Evolutionary conservation across 176 grass and related monocot genomes (phyloP), one percentile per base, ranked within the genome.

Genomic region (Saccharum officinarum): DNA sequence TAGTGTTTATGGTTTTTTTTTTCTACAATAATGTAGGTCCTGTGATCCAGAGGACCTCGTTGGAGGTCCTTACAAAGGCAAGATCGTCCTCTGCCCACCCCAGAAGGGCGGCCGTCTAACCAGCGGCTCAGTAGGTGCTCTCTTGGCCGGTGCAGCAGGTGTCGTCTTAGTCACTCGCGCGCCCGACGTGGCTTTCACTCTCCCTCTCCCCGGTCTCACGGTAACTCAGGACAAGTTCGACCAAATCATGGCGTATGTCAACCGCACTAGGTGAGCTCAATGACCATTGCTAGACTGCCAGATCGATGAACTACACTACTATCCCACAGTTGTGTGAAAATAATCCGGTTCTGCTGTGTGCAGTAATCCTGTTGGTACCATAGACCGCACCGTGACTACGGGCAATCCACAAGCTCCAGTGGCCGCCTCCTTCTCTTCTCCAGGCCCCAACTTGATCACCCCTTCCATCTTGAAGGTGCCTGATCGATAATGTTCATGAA

Each of bases 391-490:
- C 38, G 81, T 87, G 74, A 12, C 23, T 3, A 59, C 74, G 0
- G 65, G 4, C 10, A 50, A 89, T 64, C 33, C 65, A 5, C 54
- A 69, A 25, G 91, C 87, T 62, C 91, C 87, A 2, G 25, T 34
- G 28, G 71, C 70, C 5, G 91, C 76, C 16, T 77, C 84, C 0
- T 89, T 92, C 76, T 89, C 91, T 3, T 92, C 87, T 13, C 81
- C 87, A 68, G 87, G 91, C 3, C 91, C 91, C 41, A 92, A 92
- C 74, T 12, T 81, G 7, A 84, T 92, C 64, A 82, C 70, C 4
- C 71, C 91, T 0, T 45, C 34, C 10, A 89, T 92, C 30, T 81
- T 92, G 55, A 89, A 92, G 91, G 49, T 52, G 49, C 16, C 15
- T 16, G 5, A 52, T 50, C 47, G 11, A 50, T 52, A 7, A 52